phyloP scores from a whole-genome alignment of 441 rosid species.

The California macrophylla region DNA sequence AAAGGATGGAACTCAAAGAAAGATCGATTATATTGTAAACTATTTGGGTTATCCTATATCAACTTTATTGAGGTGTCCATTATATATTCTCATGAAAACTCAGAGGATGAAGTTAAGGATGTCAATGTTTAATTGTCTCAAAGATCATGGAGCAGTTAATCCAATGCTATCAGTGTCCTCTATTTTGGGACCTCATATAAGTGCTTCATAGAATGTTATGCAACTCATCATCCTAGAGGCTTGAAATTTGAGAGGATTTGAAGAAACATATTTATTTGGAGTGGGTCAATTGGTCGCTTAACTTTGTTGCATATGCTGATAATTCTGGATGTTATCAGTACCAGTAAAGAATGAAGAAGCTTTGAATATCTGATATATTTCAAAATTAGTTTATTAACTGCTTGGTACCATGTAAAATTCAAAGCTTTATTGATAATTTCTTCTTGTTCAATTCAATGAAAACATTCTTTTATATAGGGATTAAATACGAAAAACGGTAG shows the following conservation, averaged over 20 bases:
- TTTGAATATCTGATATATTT: background rate
- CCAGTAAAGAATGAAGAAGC: background rate
- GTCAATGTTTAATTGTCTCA: conserved; percentile 62
- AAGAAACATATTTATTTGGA: conserved; percentile 23
- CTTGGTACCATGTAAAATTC: no score
- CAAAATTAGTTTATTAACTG: no score
- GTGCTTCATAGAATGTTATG: conserved; percentile 30
- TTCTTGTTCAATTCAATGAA: no score
- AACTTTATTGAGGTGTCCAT: conserved; percentile 38
- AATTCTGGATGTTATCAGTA: background rate
- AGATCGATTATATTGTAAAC: conserved; percentile 44
- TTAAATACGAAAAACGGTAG: no score
- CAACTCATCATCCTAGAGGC: conserved; percentile 53
- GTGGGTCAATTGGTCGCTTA: conserved; percentile 12
- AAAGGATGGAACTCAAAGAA: conserved; percentile 37
- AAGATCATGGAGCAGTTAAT: conserved; percentile 26
- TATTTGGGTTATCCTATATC: conserved; percentile 46
- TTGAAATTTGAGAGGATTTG: conserved; percentile 41
- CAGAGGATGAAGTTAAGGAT: conserved; percentile 45
- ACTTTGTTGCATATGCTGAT: background rate
- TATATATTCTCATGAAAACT: conserved; percentile 38
- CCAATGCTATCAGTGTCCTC: background rate
- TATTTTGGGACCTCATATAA: conserved; percentile 42
- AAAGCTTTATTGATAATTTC: no score
- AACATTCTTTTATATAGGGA: no score